Evolutionary conservation across 768 basidiomycete species (phyloP).

Genomic region (Lactarius trivialis): DNA sequence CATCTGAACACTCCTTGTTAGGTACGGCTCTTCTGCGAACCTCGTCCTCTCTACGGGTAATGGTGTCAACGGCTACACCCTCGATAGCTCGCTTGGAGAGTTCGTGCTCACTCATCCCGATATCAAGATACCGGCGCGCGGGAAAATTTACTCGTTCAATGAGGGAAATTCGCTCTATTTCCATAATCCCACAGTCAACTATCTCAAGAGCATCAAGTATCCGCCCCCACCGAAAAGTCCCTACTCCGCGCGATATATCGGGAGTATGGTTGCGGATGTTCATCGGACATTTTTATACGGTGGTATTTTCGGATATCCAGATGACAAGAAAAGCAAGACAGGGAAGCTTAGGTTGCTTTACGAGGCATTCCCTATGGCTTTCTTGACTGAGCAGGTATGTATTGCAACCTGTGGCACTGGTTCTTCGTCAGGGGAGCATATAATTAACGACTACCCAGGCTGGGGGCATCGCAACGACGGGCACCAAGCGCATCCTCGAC

Average conservation of each 20-base stretch:
- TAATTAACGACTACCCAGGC: slow-evolving; percentile 47
- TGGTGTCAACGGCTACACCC: slow-evolving; percentile 97
- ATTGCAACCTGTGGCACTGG: slow-evolving; percentile 23
- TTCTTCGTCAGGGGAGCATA: slow-evolving; percentile 3
- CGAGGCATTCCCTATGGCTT: slow-evolving; percentile 98
- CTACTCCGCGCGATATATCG: slow-evolving; percentile 90
- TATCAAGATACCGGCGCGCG: slow-evolving; percentile 87
- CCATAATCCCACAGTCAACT: slow-evolving; percentile 69
- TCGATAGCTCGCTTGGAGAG: slow-evolving; percentile 92
- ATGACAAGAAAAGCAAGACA: slow-evolving; percentile 94
- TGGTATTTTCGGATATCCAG: slow-evolving; percentile 97
- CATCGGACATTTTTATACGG: slow-evolving; percentile 95
- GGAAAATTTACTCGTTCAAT: slow-evolving; percentile 99
- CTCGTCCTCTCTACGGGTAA: slow-evolving; percentile 90
- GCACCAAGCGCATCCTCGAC: slow-evolving; percentile 88
- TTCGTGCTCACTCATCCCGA: slow-evolving; percentile 98
- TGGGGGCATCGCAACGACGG: slow-evolving; percentile 94
- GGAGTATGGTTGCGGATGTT: slow-evolving; percentile 99
- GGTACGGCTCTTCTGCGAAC: slow-evolving; percentile 95
- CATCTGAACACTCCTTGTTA: slow-evolving; percentile 23
- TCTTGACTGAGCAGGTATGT: slow-evolving; percentile 85
- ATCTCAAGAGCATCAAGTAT: slow-evolving; percentile 89
- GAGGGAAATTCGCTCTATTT: slow-evolving; percentile 98
- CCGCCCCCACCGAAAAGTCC: slow-evolving; percentile 73
- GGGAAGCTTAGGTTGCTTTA: slow-evolving; percentile 94